Percentiles rank a stretch among this genome's conserved stretches.
Conservation (phyloP, 2,329 filamentous ascomycete genomes). For the Endoconidiophora laricicola region DNA sequence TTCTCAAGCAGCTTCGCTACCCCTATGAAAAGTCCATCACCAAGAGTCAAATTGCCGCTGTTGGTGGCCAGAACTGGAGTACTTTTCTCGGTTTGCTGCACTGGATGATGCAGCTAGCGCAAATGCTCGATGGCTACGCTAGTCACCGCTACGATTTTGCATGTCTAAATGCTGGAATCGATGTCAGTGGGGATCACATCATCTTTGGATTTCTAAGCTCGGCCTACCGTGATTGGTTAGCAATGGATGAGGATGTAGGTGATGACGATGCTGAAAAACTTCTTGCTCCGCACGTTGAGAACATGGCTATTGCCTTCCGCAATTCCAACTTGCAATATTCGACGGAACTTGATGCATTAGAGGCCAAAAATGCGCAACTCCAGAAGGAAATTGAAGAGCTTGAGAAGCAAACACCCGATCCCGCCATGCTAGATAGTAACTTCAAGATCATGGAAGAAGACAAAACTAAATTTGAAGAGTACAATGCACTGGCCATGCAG, state of each 20-base stretch:
- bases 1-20: slow-evolving; percentile 85
- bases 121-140: slow-evolving; percentile 78
- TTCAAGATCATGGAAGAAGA: slow-evolving; percentile 93
- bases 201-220: slow-evolving; percentile 84
- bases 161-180: slow-evolving; percentile 71
- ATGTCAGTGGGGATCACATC: slow-evolving; percentile 78
- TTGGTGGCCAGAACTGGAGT: slow-evolving; percentile 93
- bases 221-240: slow-evolving; percentile 86
- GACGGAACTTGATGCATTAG: slow-evolving; percentile 68
- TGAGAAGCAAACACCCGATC: slow-evolving; percentile 70
- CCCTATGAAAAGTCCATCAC: slow-evolving; percentile 92
- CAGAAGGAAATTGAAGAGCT: slow-evolving; percentile 78
- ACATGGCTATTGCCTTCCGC: slow-evolving; percentile 80
- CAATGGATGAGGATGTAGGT: slow-evolving; percentile 74
- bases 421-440: slow-evolving; percentile 69
- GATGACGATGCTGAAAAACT: slow-evolving; percentile 70
- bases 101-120: slow-evolving; percentile 97
- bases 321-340: slow-evolving; percentile 68
- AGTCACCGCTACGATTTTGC: slow-evolving; percentile 74
- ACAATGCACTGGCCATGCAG: slow-evolving; percentile 69
- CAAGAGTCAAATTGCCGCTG: slow-evolving; percentile 86
- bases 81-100: slow-evolving; percentile 86
- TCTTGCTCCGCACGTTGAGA: slow-evolving; percentile 67
- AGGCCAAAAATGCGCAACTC: slow-evolving; percentile 68
- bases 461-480: slow-evolving; percentile 85